Evolutionary conservation across 305 asterid species (phyloP).

Genomic region (Fraxinus platypoda): DNA sequence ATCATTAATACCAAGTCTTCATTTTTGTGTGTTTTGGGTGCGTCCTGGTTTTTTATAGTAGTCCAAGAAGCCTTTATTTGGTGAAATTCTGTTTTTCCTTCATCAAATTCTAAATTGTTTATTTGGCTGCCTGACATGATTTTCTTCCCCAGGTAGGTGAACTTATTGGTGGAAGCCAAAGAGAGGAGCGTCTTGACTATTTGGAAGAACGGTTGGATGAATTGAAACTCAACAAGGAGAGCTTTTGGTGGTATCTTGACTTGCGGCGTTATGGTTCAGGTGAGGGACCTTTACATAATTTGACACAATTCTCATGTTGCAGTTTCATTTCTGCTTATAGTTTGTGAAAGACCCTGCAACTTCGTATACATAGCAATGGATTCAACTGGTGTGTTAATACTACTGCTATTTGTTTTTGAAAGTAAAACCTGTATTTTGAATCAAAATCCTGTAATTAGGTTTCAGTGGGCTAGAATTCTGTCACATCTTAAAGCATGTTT

Average conservation of each 20-base stretch:
- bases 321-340: neutral
- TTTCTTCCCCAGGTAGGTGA: slow-evolving; percentile 71
- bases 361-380: neutral
- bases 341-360: neutral
- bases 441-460: neutral
- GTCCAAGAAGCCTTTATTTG: neutral
- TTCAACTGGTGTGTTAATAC: neutral
- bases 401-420: neutral
- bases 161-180: slow-evolving; percentile 98
- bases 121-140: slow-evolving; percentile 5
- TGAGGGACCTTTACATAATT: slow-evolving; percentile 22
- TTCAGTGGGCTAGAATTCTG: neutral
- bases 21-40: neutral
- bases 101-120: neutral
- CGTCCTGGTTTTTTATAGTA: neutral
- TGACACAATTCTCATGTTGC: neutral
- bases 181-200: slow-evolving; percentile 89
- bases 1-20: neutral
- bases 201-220: slow-evolving; percentile 82
- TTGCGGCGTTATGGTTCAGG: slow-evolving; percentile 98
- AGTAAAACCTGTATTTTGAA: neutral
- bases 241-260: slow-evolving; percentile 99
- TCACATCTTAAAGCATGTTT: neutral
- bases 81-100: neutral
- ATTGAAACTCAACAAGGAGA: slow-evolving; percentile 82